Evolutionary conservation across 1,284 basidiomycete genomes (phyloP).

Genomic region (Mycosarcoma mackinlayi): DNA sequence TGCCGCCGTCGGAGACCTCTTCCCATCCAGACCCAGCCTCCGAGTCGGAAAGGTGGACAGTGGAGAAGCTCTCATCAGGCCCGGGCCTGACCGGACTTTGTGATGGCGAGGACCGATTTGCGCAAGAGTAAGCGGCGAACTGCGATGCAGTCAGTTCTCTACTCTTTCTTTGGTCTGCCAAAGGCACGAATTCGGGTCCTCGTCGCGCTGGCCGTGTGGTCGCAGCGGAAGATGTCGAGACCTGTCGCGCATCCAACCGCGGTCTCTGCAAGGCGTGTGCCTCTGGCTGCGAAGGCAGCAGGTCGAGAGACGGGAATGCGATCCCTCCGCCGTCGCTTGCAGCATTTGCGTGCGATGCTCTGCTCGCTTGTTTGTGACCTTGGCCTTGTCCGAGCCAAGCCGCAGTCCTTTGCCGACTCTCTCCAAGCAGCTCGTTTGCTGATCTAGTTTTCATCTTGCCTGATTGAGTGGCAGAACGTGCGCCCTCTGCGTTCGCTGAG

Average conservation of each 20-base stretch:
- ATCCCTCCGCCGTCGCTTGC: slow-evolving; percentile 17
- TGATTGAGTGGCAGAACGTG: neutral
- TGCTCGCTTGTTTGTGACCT: neutral
- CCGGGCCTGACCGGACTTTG: slow-evolving; percentile 20
- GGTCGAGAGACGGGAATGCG: slow-evolving; percentile 44
- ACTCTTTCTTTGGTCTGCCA: neutral
- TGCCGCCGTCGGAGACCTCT: slow-evolving; percentile 53
- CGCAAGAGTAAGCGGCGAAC: neutral
- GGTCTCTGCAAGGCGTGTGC: slow-evolving; percentile 19
- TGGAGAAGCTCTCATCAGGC: slow-evolving; percentile 42
- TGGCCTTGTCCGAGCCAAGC: slow-evolving; percentile 38
- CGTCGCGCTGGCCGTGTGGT: slow-evolving; percentile 27
- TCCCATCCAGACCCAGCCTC: slow-evolving; percentile 48
- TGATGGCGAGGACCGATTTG: neutral
- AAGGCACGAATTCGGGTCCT: neutral
- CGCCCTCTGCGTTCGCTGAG: neutral
- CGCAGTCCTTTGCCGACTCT: slow-evolving; percentile 34
- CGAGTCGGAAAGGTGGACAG: slow-evolving; percentile 37
- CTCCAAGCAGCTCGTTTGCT: slow-evolving; percentile 15
- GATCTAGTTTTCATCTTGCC: neutral
- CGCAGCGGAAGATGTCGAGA: slow-evolving; percentile 33
- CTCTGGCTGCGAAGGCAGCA: slow-evolving; percentile 21
- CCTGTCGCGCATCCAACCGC: slow-evolving; percentile 34
- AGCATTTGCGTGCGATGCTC: slow-evolving; percentile 1
- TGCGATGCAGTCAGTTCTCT: slow-evolving; percentile 15